Conservation (phyloP, 495 filamentous ascomycete species). For the Tuber borchii region DNA sequence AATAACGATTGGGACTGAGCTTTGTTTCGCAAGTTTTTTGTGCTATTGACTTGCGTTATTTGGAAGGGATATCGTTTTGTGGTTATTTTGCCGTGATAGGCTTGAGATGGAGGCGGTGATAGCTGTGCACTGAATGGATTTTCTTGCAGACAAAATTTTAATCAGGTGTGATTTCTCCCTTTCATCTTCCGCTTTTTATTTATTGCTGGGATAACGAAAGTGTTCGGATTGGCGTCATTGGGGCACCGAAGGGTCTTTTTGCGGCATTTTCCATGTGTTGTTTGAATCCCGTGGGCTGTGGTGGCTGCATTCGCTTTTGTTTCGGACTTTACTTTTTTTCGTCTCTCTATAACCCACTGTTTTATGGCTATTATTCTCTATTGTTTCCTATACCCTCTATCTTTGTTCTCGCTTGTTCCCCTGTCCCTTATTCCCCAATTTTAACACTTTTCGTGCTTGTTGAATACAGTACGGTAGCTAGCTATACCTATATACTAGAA, state of each 20-base stretch:
- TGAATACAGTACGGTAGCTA: neutral
- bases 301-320: neutral
- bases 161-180: neutral
- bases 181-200: neutral
- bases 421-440: neutral
- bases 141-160: neutral
- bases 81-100: neutral
- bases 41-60: neutral
- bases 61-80: neutral
- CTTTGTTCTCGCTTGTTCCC: neutral
- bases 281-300: neutral
- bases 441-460: neutral
- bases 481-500: neutral
- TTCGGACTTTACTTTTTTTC: neutral
- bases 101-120: neutral
- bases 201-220: neutral
- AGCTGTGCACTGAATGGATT: neutral
- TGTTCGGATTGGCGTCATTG: neutral
- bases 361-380: neutral
- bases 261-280: neutral
- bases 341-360: neutral
- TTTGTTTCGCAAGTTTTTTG: neutral
- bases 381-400: neutral
- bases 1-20: neutral
- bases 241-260: neutral